phyloP scores from a whole-genome alignment of 176 grass and related monocot genomes.

The Coix lacrymajobi region DNA sequence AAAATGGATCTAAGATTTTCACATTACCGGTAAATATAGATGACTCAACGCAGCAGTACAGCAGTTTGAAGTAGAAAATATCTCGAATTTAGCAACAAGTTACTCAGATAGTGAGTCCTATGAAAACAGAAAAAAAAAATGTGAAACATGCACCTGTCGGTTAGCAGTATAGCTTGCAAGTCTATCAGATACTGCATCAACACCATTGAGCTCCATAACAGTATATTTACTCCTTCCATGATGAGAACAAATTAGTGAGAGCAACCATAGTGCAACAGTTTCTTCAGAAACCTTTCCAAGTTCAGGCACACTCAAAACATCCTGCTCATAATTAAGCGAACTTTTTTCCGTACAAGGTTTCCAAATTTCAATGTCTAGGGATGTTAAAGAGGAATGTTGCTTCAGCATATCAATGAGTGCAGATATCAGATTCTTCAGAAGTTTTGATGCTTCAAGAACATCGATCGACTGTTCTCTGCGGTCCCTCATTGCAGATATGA shows the following conservation, averaged over 20 bases:
- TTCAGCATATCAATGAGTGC: constrained; percentile 77
- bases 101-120: not conserved
- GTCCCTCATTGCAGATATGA: constrained; percentile 72
- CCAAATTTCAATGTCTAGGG: constrained; percentile 71
- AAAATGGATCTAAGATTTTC: constrained; percentile 6
- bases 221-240: constrained; percentile 55
- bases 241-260: constrained; percentile 75
- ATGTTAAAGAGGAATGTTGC: constrained; percentile 40
- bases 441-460: constrained; percentile 60
- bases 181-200: constrained; percentile 74
- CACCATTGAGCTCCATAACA: constrained; percentile 72
- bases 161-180: constrained; percentile 60
- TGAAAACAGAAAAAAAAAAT: constrained; percentile 24
- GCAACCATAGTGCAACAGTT: constrained; percentile 75
- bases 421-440: constrained; percentile 64
- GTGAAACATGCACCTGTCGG: constrained; percentile 51
- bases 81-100: constrained; percentile 15
- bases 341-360: constrained; percentile 52
- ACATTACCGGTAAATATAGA: not conserved
- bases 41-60: constrained; percentile 1
- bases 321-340: constrained; percentile 48
- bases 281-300: constrained; percentile 61
- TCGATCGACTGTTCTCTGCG: constrained; percentile 52
- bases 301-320: constrained; percentile 53
- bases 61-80: constrained; percentile 14